Conservation (phyloP, 148 eudicot genomes). For the Polygonum maritimum region DNA sequence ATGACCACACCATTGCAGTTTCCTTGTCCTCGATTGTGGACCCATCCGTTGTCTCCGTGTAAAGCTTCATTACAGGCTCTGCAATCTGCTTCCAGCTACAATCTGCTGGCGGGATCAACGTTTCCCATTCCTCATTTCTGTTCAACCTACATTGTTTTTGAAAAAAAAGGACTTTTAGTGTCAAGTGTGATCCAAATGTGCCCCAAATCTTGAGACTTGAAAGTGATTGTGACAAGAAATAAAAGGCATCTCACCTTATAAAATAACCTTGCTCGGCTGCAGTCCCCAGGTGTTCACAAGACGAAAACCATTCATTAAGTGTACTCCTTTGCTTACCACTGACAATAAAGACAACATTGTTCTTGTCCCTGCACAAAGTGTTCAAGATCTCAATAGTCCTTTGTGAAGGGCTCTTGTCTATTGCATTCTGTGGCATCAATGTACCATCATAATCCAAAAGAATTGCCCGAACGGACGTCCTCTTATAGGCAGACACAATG, state of each 20-base stretch:
- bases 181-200: neutral
- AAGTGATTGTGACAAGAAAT: neutral
- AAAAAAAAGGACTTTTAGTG: neutral
- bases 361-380: conserved; percentile 30
- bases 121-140: conserved; percentile 35
- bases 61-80: conserved; percentile 40
- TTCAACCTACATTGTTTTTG: conserved; percentile 17
- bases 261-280: conserved; percentile 44
- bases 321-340: conserved; percentile 30
- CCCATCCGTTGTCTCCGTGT: conserved; percentile 47
- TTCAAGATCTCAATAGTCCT: conserved; percentile 27
- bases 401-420: conserved; percentile 35
- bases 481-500: conserved; percentile 39
- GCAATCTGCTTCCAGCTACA: conserved; percentile 43
- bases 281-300: conserved; percentile 33
- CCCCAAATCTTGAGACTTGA: neutral
- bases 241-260: conserved; percentile 24
- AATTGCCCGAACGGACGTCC: conserved; percentile 31
- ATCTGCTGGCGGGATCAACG: conserved; percentile 23
- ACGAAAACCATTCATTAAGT: conserved; percentile 32
- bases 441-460: conserved; percentile 51
- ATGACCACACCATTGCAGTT: conserved; percentile 42
- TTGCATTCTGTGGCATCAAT: conserved; percentile 35
- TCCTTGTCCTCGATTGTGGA: conserved; percentile 43
- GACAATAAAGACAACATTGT: conserved; percentile 39